These are phyloP conservation scores for Tetracladium setigerum DNA, from an alignment of 495 filamentous ascomycete genomes.

Conservation along the genomic window DNA sequence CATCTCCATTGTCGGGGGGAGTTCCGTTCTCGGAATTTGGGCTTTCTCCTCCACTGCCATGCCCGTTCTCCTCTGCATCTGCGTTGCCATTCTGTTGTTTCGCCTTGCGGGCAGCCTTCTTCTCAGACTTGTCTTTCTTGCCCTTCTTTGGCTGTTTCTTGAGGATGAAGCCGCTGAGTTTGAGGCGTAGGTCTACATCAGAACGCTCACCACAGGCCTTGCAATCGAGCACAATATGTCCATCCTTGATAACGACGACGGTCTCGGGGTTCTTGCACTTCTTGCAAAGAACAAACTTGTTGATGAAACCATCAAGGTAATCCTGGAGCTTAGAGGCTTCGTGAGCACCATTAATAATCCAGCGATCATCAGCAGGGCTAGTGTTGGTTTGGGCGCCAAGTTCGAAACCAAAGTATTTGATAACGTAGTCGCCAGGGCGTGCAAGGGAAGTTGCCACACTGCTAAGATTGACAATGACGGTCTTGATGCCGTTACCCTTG, in stretches of 20 bases:
- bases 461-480: conserved; percentile 92
- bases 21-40: conserved; percentile 67
- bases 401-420: conserved; percentile 99
- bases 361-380: conserved; percentile 93
- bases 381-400: conserved; percentile 97
- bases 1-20: conserved; percentile 56
- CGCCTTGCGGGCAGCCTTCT: conserved; percentile 78
- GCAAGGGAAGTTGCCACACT: conserved; percentile 89
- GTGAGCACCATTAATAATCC: conserved; percentile 99
- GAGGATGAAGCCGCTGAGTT: conserved; percentile 94
- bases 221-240: conserved; percentile 86
- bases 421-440: conserved; percentile 87
- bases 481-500: conserved; percentile 98
- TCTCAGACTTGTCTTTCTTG: conserved; percentile 91
- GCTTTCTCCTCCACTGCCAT: conserved; percentile 53
- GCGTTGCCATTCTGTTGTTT: conserved; percentile 57
- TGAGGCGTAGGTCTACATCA: conserved; percentile 85
- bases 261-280: conserved; percentile 99
- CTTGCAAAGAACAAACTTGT: conserved; percentile 97
- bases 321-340: conserved; percentile 94
- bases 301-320: conserved; percentile 95
- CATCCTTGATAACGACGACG: conserved; percentile 88
- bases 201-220: conserved; percentile 94
- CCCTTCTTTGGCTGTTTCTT: conserved; percentile 87
- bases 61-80: conserved; percentile 48